Evolutionary conservation across 495 filamentous ascomycete genomes (phyloP), one percentile per base, ranked within the genome.

Genomic region (Thermothielavioides terrestris): DNA sequence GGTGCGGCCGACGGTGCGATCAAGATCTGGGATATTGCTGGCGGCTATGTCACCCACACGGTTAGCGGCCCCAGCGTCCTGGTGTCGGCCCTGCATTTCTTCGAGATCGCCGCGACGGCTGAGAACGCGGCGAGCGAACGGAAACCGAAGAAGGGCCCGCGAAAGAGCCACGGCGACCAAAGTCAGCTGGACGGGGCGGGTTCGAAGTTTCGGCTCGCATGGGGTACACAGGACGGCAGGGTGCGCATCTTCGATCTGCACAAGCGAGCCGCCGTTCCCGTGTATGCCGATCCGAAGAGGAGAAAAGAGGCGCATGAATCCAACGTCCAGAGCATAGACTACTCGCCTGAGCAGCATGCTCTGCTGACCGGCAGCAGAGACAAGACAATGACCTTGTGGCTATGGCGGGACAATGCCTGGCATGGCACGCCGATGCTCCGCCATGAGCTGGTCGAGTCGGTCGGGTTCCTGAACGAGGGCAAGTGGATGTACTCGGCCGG

Each of bases 11-110:
- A 97, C 67, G 92, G 92, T 22, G 77, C 82, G 4, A 84, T 95
- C 53, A 99, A 99, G 65, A 83, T 99, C 44, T 97, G 88, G 89
- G 94, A 99, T 69, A 90, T 99, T 31, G 70, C 76, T 49, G 89
- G 86, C 15, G 94, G 92, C 12, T 97, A 82, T 63, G 80, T 88
- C 22, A 99, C 92, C 14, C 92, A 99, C 65, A 96, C 89, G 2
- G 90, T 99, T 63, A 83, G 88, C 55, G 92, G 91, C 14, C 90
- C 91, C 49, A 84, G 86, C 55, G 88, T 92, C 6, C 77, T 97
- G 30, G 79, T 99, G 20, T 94, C 92, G 6, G 87, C 92, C 6
- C 72, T 97, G 21, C 81, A 81, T 59, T 99, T 99, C 64, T 99
- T 96, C 64, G 82, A 94, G 61, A 72, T 86, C 11, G 73, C 76